A percentile compares a stretch with the other conserved stretches of the same genome.
Evolutionary conservation across 148 eudicot genomes (phyloP).

Genomic region (Dysphania ambrosioides): DNA sequence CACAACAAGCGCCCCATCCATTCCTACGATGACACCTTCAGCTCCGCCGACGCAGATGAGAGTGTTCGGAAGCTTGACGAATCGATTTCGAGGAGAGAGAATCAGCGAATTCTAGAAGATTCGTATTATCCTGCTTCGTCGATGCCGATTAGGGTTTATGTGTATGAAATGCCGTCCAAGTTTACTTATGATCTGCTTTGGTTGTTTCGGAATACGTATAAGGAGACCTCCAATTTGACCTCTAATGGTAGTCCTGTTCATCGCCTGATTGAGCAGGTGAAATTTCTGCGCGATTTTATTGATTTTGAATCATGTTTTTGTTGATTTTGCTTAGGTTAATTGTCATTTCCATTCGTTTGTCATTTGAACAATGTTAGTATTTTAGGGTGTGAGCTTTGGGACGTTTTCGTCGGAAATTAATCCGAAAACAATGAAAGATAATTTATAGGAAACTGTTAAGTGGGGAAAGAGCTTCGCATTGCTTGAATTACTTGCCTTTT

Average conservation of each 20-base stretch:
- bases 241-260: slow-evolving; percentile 95
- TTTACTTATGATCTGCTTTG: slow-evolving; percentile 79
- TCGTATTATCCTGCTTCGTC: slow-evolving; percentile 21
- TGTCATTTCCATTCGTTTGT: neutral
- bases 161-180: slow-evolving; percentile 88
- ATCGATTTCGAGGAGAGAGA: slow-evolving; percentile 47
- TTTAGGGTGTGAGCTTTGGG: neutral
- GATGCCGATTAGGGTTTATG: slow-evolving; percentile 69
- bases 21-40: slow-evolving; percentile 36
- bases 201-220: slow-evolving; percentile 60
- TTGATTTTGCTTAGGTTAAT: neutral
- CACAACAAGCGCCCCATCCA: slow-evolving; percentile 19
- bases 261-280: slow-evolving; percentile 76
- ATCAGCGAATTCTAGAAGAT: slow-evolving; percentile 30
- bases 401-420: neutral
- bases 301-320: neutral
- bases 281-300: neutral
- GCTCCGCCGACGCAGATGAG: slow-evolving; percentile 18
- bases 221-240: slow-evolving; percentile 66
- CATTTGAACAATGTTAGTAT: neutral
- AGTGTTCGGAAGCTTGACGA: slow-evolving; percentile 49
- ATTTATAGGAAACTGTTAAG: neutral
- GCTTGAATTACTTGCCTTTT: neutral
- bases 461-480: neutral
- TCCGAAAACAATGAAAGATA: neutral